Conservation (phyloP, 495 filamentous ascomycete genomes). For the Aspergillus heteromorphus region DNA sequence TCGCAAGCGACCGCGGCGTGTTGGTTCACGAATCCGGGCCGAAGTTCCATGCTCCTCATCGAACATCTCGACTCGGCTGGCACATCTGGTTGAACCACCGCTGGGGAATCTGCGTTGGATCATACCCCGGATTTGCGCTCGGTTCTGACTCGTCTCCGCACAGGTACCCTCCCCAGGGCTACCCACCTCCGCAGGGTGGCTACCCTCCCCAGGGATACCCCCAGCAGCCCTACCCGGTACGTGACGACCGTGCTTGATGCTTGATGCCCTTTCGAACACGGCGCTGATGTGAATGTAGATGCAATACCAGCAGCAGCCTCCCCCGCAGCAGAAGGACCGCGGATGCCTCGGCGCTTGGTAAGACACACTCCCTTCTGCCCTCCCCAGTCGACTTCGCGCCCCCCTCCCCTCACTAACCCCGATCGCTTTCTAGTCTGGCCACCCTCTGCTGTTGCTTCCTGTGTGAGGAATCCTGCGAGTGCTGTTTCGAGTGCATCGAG, state of each 20-base stretch:
- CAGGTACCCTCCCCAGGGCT: constrained; percentile 22
- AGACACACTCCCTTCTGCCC: constrained; percentile 17
- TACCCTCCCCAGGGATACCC: constrained; percentile 22
- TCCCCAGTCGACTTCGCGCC: neutral
- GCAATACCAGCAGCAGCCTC: constrained; percentile 58
- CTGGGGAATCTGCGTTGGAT: neutral
- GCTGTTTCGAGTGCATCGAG: constrained; percentile 66
- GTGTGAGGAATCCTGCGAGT: constrained; percentile 73
- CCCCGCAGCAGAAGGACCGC: constrained; percentile 42
- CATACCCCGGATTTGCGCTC: neutral
- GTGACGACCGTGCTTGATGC: constrained; percentile 10
- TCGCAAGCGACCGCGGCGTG: neutral
- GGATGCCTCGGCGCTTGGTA: constrained; percentile 62
- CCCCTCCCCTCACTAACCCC: constrained; percentile 7
- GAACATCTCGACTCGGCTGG: neutral
- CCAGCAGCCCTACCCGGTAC: constrained; percentile 16
- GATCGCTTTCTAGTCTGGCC: constrained; percentile 45
- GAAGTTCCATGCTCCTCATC: neutral
- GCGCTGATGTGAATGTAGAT: constrained; percentile 22
- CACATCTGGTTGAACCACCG: neutral
- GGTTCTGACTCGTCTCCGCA: neutral
- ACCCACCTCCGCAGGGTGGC: constrained; percentile 12
- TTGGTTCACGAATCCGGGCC: neutral
- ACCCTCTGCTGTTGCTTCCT: constrained; percentile 74
- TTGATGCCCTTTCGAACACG: neutral